A percentile compares a stretch with the other conserved stretches of the same genome.
Evolutionary conservation across 352 stramenopile species (phyloP).

Genomic region (Globisporangium okanoganense): DNA sequence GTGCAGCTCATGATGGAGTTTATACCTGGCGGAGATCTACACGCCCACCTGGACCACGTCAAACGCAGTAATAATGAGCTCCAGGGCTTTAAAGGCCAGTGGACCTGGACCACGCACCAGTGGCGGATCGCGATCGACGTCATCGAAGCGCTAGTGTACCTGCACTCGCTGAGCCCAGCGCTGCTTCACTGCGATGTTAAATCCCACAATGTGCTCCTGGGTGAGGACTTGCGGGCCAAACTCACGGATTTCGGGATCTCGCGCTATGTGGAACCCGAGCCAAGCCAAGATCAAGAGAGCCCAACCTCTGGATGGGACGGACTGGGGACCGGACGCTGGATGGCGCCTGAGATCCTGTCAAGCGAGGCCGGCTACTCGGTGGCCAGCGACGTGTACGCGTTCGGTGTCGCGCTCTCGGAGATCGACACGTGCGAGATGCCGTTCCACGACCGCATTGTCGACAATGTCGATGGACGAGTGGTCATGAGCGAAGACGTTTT

Average conservation of each 20-base stretch:
- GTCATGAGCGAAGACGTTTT: conserved; percentile 32
- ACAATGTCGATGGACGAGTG: neutral
- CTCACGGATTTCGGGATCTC: conserved; percentile 42
- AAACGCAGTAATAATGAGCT: neutral
- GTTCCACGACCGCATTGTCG: conserved; percentile 41
- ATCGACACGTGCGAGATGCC: conserved; percentile 63
- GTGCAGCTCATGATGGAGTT: conserved; percentile 22
- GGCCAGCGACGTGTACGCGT: conserved; percentile 23
- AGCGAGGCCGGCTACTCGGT: conserved; percentile 9
- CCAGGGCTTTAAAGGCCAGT: conserved; percentile 29
- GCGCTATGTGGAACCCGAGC: conserved; percentile 19
- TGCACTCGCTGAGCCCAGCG: conserved; percentile 36
- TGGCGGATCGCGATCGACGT: conserved; percentile 42
- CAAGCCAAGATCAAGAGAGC: conserved; percentile 1
- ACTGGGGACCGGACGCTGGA: conserved; percentile 17
- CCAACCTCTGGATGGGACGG: neutral
- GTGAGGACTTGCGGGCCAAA: conserved; percentile 30
- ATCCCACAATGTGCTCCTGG: conserved; percentile 35
- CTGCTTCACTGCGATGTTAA: conserved; percentile 42
- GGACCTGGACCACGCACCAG: conserved; percentile 41
- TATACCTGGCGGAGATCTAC: conserved; percentile 16
- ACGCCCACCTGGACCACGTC: conserved; percentile 1
- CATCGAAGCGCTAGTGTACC: conserved; percentile 41
- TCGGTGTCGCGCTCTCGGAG: conserved; percentile 48
- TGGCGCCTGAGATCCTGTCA: conserved; percentile 26